Percentiles rank a stretch among this genome's conserved stretches.
Evolutionary conservation across 1,139 yeast genomes (phyloP).

Genomic region (Blastobotrys elegans): DNA sequence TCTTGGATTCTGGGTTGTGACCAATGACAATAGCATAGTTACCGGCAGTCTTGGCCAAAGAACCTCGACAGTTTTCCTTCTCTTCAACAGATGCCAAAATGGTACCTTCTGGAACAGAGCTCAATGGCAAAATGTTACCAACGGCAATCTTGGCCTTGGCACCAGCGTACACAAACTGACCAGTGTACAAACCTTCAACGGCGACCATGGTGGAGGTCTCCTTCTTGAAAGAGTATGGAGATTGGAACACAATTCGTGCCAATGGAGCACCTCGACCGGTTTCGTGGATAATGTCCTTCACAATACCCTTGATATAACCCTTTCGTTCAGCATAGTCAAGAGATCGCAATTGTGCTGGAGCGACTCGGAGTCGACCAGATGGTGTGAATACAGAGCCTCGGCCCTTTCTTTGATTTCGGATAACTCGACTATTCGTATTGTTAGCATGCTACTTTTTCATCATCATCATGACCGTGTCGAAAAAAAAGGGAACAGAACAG

Average conservation of each 20-base stretch:
- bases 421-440: conserved; percentile 79
- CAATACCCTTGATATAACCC: conserved; percentile 99
- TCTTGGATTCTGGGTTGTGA: conserved; percentile 98
- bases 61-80: conserved; percentile 99
- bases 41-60: conserved; percentile 98
- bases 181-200: conserved; percentile 99
- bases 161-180: conserved; percentile 98
- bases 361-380: conserved; percentile 99
- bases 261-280: conserved; percentile 99
- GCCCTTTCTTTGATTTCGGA: conserved; percentile 99
- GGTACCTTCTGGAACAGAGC: conserved; percentile 99
- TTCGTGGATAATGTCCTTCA: conserved; percentile 97
- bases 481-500: neutral
- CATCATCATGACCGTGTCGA: neutral
- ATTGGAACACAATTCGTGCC: conserved; percentile 98
- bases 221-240: conserved; percentile 96
- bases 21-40: conserved; percentile 98
- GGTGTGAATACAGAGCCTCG: conserved; percentile 99
- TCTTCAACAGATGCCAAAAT: conserved; percentile 98
- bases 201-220: conserved; percentile 99
- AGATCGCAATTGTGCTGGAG: conserved; percentile 99
- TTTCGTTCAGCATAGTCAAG: conserved; percentile 99
- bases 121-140: conserved; percentile 96
- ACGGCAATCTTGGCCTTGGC: conserved; percentile 96
- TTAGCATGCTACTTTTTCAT: neutral